These are phyloP conservation scores for Penicillium angulare DNA, from an alignment of 495 filamentous ascomycete species.

Conservation along the genomic window DNA sequence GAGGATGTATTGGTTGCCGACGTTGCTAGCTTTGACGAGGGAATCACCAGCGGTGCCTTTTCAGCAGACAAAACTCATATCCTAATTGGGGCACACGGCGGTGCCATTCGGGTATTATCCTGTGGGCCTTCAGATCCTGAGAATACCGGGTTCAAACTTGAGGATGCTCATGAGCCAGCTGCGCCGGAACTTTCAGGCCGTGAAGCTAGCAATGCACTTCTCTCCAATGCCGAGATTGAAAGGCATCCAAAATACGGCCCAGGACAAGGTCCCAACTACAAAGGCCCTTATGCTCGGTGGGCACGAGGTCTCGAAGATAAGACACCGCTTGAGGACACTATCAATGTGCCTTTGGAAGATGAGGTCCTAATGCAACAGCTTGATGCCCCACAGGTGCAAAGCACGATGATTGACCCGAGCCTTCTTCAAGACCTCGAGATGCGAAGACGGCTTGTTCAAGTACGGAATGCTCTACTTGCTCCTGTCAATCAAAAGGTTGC, in stretches of 20 bases:
- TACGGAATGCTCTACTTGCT: slow-evolving; percentile 23
- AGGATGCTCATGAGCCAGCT: slow-evolving; percentile 14
- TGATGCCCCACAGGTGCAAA: slow-evolving; percentile 7
- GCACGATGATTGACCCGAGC: not conserved
- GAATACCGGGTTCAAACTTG: slow-evolving; percentile 17
- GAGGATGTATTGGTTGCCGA: slow-evolving; percentile 64
- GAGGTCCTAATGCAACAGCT: slow-evolving; percentile 31
- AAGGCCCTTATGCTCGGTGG: slow-evolving; percentile 45
- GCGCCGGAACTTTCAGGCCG: slow-evolving; percentile 22
- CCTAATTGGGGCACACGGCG: slow-evolving; percentile 73
- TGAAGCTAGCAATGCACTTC: slow-evolving; percentile 22
- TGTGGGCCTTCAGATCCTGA: slow-evolving; percentile 30
- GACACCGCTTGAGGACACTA: not conserved
- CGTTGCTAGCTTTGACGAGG: slow-evolving; percentile 46
- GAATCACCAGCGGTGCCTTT: slow-evolving; percentile 63
- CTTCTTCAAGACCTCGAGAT: not conserved
- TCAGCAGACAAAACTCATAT: slow-evolving; percentile 69
- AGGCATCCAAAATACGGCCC: slow-evolving; percentile 43
- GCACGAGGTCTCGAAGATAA: slow-evolving; percentile 21
- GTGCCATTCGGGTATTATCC: slow-evolving; percentile 67
- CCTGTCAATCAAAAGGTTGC: not conserved
- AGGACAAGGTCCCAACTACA: slow-evolving; percentile 44
- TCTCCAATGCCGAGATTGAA: slow-evolving; percentile 37
- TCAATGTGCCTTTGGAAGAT: slow-evolving; percentile 6
- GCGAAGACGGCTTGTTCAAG: slow-evolving; percentile 3